Evolutionary conservation across 345 rosid genomes (phyloP), one percentile per base, ranked within the genome.

Genomic region (Salix dunnii): DNA sequence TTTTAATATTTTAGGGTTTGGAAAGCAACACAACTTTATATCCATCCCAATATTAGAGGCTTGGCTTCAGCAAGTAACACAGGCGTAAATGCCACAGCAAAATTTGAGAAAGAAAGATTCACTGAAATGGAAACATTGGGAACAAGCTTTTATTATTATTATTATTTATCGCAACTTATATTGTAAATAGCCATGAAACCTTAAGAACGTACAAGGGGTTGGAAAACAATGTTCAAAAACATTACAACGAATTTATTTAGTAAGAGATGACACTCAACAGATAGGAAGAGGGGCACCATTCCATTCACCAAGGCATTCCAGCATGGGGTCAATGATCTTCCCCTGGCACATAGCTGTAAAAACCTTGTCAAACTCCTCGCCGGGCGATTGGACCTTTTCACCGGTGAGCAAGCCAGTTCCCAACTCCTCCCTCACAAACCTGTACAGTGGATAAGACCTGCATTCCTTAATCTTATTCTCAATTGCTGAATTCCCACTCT

Each of bases 291-390:
- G 89, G 75, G 91, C 90, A 58, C 97, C 97, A 60, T 89, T 89
- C 97, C 97, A 92, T 38, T 79, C 89, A 23, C 80, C 65, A 16
- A 92, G 88, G 68, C 94, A 90, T 3, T 92, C 92, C 72, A 91
- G 64, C 89, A 91, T 73, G 53, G 94, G 92, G 85, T 89, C 94
- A 48, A 91, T 85, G 78, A 91, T 74, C 82, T 89, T 90, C n/a
- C 97, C 97, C 60, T 84, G 83, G 75, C 88, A 90, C 78, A 92
- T 82, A 0, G 91, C 97, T 0, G 87, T 78, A 71, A 92, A 92
- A 30, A 92, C 93, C 81, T 77, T 85, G 51, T 92, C 95, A 67
- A 89, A 92, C 78, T 86, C 94, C 78, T 92, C 94, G 1, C 97
- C 95, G 0, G 95, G 95, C 6, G 95, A 91, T 77, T 58, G 28